Conservation (phyloP, 306 rosid genomes). For the Casuarina equisetifolia region DNA sequence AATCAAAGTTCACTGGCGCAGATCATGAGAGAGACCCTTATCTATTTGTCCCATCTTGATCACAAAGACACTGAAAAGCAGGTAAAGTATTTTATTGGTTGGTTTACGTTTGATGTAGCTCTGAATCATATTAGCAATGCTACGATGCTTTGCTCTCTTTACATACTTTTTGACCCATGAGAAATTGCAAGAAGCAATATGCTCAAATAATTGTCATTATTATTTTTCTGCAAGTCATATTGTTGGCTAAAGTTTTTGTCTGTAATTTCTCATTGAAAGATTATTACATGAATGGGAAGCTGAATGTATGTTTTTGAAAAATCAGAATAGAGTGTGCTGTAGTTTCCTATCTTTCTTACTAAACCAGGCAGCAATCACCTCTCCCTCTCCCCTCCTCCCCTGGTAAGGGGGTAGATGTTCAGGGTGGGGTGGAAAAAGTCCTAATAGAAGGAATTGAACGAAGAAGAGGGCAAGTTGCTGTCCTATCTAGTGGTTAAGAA, state of each 20-base stretch:
- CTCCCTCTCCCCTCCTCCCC: background rate
- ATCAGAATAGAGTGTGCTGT: background rate
- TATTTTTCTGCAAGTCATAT: background rate
- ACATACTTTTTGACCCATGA: background rate
- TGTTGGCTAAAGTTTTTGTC: background rate
- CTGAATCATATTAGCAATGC: background rate
- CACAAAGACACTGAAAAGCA: constrained; percentile 97
- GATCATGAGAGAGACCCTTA: constrained; percentile 99
- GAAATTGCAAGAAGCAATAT: background rate
- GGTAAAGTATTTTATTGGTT: constrained; percentile 41
- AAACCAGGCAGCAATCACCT: background rate
- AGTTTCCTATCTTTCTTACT: background rate
- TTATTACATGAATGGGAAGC: background rate
- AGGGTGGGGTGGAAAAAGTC: too few relatives aligned
- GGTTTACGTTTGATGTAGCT: background rate
- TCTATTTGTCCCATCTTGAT: constrained; percentile 94
- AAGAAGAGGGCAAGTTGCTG: too few relatives aligned
- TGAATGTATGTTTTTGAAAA: background rate
- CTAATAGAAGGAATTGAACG: too few relatives aligned
- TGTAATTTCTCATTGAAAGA: background rate
- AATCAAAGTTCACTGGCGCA: constrained; percentile 34
- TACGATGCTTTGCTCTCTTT: background rate
- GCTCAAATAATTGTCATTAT: background rate
- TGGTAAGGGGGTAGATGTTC: background rate
- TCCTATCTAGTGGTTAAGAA: too few relatives aligned